phyloP scores from a whole-genome alignment of 345 rosid species.

The Gynandropsis gynandra region DNA sequence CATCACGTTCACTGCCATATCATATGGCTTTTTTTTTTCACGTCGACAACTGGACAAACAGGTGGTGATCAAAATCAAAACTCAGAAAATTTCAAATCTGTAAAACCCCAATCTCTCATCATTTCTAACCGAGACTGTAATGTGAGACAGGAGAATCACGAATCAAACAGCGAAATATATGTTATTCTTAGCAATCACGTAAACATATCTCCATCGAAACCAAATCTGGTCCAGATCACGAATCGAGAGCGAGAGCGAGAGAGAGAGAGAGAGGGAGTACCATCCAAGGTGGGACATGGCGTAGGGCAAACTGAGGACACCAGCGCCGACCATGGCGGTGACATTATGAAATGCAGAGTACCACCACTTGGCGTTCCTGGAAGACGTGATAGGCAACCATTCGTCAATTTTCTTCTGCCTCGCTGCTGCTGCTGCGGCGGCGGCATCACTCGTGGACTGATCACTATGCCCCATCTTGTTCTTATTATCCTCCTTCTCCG shows the following conservation, averaged over 20 bases:
- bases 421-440: background rate
- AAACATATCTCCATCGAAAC: background rate
- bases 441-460: conserved; percentile 3
- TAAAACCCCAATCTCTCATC: too few species aligned
- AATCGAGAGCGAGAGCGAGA: background rate
- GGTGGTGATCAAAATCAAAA: too few species aligned
- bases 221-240: background rate
- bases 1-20: too few species aligned
- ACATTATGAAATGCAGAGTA: conserved; percentile 86
- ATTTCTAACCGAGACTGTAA: too few species aligned
- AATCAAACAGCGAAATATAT: too few species aligned
- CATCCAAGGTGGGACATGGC: conserved; percentile 84
- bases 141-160: too few species aligned
- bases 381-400: conserved; percentile 70
- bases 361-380: conserved; percentile 86
- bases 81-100: too few species aligned
- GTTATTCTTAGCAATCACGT: too few species aligned
- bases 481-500: too few species aligned
- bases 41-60: too few species aligned
- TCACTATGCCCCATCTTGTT: conserved; percentile 8
- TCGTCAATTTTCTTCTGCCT: conserved; percentile 41
- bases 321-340: conserved; percentile 90
- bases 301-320: conserved; percentile 80
- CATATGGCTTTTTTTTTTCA: too few species aligned
- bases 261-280: conserved; percentile 24